Base-by-base conservation (phyloP, 2,329 filamentous ascomycete genomes). In the Cryoendolithus antarcticus region DNA sequence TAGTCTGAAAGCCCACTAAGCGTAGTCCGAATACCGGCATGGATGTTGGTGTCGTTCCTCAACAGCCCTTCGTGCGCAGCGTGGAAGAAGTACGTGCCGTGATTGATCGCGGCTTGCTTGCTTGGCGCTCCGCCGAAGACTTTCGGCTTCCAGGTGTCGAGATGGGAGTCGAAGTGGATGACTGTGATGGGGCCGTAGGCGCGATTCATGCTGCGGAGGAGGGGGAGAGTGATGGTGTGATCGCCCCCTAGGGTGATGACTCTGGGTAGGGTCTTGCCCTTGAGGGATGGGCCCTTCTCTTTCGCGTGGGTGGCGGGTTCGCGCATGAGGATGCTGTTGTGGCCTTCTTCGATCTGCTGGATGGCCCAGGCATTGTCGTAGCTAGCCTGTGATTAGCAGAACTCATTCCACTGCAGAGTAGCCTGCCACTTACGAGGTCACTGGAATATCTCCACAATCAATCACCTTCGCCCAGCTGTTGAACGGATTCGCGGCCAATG, bases 1-100 rank as follows among this genome's bases (percentile, higher is more conserved):
- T 88, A 89, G 64, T 89, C 84, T n/a, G 75, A 81, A 1, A 80
- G 77, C 0, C 83, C 83, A 43, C 75, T 82, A 11, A 91, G 68
- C 3, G 83, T 91, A 0, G 85, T 91, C 40, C 85, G 77, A 58
- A 93, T 91, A 30, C 85, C 85, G 10, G 83, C 85, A 58, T 93
- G 85, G 61, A 93, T 86, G 62, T 86, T 89, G 49, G 75, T 81
- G 65, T 91, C 82, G 56, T 91, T 93, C 45, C 71, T 71, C 12
- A 93, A 67, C 10, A 91, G 67, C 2, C 85, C 85, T 58, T 91
- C 83, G 62, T 78, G 74, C 1, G 80, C 64, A 0, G 84, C 85
- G 57, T 89, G 82, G 63, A 80, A 91, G 64, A 93, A 93, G 66
- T 91, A 91, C 1, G 84, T 91, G 32, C 85, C 85, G 63, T 91